Percentiles rank a stretch among this genome's conserved stretches.
These are phyloP conservation scores for Zoysia japonica DNA, from an alignment of 176 grass and related monocot species.

Conservation along the genomic window DNA sequence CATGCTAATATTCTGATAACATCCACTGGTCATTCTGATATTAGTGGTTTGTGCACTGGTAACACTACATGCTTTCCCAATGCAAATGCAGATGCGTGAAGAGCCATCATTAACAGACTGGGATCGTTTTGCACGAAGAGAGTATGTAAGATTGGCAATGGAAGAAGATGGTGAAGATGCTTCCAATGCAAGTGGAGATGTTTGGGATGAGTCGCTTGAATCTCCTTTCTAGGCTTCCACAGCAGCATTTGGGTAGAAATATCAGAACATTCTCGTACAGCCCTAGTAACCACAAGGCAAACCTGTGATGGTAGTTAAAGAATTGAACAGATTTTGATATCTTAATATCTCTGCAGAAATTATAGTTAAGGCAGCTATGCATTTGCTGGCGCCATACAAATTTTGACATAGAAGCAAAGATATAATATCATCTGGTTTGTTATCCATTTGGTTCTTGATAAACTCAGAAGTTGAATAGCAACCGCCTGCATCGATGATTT, in stretches of 20 bases:
- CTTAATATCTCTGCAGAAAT: slow-evolving; percentile 31
- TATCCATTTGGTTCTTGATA: slow-evolving; percentile 34
- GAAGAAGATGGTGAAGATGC: slow-evolving; percentile 99
- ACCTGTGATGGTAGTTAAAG: slow-evolving; percentile 33
- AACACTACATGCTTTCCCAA: slow-evolving; percentile 25
- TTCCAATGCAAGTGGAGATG: slow-evolving; percentile 93
- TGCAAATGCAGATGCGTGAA: slow-evolving; percentile 78
- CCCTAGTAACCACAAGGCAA: slow-evolving; percentile 42
- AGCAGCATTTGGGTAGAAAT: slow-evolving; percentile 1
- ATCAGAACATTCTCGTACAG: slow-evolving; percentile 17
- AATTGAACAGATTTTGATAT: slow-evolving; percentile 33
- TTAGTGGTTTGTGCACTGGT: background rate
- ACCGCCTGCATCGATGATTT: slow-evolving; percentile 35
- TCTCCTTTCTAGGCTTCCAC: slow-evolving; percentile 61
- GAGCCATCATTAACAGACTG: slow-evolving; percentile 94
- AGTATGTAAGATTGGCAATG: slow-evolving; percentile 92
- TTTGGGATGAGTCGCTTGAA: slow-evolving; percentile 94
- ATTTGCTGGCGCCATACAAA: slow-evolving; percentile 29
- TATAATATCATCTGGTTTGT: slow-evolving; percentile 13
- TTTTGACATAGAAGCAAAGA: slow-evolving; percentile 38
- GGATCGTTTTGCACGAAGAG: slow-evolving; percentile 91
- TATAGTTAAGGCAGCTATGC: slow-evolving; percentile 35
- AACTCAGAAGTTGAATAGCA: slow-evolving; percentile 10
- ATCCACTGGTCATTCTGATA: background rate
- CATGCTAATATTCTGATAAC: slow-evolving; percentile 5